Evolutionary conservation across 768 basidiomycete species (phyloP).

Genomic region (Suillus americanus): DNA sequence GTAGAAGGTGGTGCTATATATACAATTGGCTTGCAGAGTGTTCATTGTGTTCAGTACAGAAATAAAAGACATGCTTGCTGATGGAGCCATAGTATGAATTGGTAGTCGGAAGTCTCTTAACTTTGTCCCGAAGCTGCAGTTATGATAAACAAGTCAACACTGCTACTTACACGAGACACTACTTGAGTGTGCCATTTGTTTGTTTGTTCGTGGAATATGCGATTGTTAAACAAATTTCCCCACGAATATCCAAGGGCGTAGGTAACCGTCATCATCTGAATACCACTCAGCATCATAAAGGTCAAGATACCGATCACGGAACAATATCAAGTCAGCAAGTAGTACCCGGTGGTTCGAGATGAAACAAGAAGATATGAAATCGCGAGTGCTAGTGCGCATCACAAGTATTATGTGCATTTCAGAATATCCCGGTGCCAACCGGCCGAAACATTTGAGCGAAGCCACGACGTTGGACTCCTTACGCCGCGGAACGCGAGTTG

Average conservation of each 20-base stretch:
- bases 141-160: not conserved
- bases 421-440: not conserved
- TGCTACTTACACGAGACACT: slow-evolving; percentile 10
- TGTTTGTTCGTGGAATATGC: not conserved
- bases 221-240: slow-evolving; percentile 11
- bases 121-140: not conserved
- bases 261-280: not conserved
- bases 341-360: not conserved
- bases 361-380: not conserved
- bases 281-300: not conserved
- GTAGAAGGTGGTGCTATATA: not conserved
- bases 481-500: not conserved
- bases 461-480: not conserved
- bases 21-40: not conserved
- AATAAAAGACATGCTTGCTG: not conserved
- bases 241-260: not conserved
- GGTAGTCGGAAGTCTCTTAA: not conserved
- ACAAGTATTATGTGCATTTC: not conserved
- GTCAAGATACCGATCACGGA: not conserved
- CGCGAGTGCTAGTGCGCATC: not conserved
- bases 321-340: not conserved
- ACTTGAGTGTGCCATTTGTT: slow-evolving; percentile 16
- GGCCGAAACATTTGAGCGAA: not conserved
- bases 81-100: not conserved
- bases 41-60: too few relatives aligned